Base-by-base conservation (phyloP, 495 filamentous ascomycete genomes). In the Cudoniella acicularis region DNA sequence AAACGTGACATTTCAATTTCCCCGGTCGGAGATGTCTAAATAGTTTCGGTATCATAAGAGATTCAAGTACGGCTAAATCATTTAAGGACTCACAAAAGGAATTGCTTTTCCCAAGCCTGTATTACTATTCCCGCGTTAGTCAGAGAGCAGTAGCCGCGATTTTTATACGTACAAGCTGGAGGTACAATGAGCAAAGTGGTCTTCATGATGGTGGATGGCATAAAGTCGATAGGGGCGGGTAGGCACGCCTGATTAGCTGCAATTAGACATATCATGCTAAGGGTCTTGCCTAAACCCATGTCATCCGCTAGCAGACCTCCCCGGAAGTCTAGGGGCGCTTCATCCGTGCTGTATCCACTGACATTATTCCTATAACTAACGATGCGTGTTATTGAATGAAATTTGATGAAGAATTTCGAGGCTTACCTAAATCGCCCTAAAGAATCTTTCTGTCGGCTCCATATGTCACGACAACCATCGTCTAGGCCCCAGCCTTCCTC, bases 251-350 rank as follows among this genome's bases (percentile, higher is more conserved):
- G 55, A n/a, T 57, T 57, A 47, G 47, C 46, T 16, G 83, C 73
- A 16, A 97, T 88, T 36, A 97, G 79, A 2, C 92, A 84, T 24
- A 97, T 78, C 4, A 90, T 87, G 62, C 92, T 89, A 49, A 97
- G 86, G 1, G 92, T 97, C 75, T 97, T 97, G 22, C 92, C 92
- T 10, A 97, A 78, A 16, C 92, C 92, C 92, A 97, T 97, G 49
- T 92, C 90, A 65, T 94, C 90, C 2, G 88, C 91, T 40, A 93
- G 77, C 58, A 95, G 89, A 10, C 91, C 90, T n/a, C 91, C 91
- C 1, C 85, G 75, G 0, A 81, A 79, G 52, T 91, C 83, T 0
- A 80, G 73, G 0, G 92, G 92, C 59, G 83, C 80, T n/a, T 80
- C 64, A n/a, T 75, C 70, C 56, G 82, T 70, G 13, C 83, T 73